Base-by-base conservation (phyloP, 1,284 basidiomycete species). In the Schizopora paradoxa region DNA sequence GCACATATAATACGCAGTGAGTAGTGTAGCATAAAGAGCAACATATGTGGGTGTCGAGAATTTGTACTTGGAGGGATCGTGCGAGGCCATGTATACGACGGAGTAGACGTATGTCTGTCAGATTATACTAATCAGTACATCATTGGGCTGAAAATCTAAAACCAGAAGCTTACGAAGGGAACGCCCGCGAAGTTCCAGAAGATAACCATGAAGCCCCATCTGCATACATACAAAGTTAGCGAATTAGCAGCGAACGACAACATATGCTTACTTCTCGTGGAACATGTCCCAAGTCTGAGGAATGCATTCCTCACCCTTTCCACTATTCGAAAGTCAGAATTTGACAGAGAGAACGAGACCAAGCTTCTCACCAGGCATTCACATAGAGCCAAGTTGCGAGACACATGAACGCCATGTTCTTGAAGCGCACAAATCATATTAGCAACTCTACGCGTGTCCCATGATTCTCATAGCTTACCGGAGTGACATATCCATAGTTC, bases 281-380 rank as follows among this genome's bases (percentile, higher is more conserved):
- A 84, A 94, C 91, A 97, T 96, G 61, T 97, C 93, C 95, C 95
- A 98, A 7, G 95, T 99, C 64, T 98, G 94, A 14, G 96, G 96
- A 54, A 99, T 99, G 66, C 93, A 95, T 62, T 99, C 93, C 61
- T 94, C 91, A 45, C 86, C 91, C 65, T 94, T 94, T 53, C 78
- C 86, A 56, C 65, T 68, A 45, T 14, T 40, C 11, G 28, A 14
- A 5, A n/a, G 5, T 42, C 45, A 35, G 51, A 38, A 23, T 22
- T 38, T 22, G 3, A 8, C 16, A 10, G 25, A 23, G 16, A 4
- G 16, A 6, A 5, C n/a, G n/a, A n/a, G n/a, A n/a, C n/a, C 39
- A 4, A 37, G 27, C n/a, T 16, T 57, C 73, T 45, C 56, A 86
- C 84, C 93, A 99, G 40, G 95, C 95, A 59, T 99, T 98, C 57